Base-by-base conservation (phyloP, 2,329 filamentous ascomycete genomes). In the Microcera coccophila region DNA sequence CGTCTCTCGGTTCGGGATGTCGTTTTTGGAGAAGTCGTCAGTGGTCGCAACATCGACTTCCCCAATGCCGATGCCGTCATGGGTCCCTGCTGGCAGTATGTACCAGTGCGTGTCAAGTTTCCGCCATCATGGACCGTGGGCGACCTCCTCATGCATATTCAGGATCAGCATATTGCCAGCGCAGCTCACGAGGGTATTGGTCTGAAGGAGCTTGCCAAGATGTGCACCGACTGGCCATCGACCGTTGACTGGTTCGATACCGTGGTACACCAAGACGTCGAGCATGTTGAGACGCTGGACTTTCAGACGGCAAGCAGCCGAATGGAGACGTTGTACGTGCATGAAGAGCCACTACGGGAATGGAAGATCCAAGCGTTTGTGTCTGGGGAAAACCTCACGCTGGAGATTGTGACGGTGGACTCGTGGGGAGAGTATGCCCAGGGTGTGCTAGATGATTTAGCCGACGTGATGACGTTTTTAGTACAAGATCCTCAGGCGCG, bases 1-100 rank as follows among this genome's bases (percentile, higher is more conserved):
- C 72, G 76, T 10, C 70, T 77, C 1, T 59, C 60, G 2, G 61
- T 67, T 14, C 67, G 67, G 2, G 81, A 85, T 54, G 76, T 85
- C 28, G 72, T 80, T 8, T 85, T 85, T 48, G 81, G 81, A 20
- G 78, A 82, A 52, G 82, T 85, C 1, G 80, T 82, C 32, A 81
- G 74, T 45, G 82, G 83, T 0, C 75, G 82, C 36, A 81, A 80
- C 57, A 73, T 78, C 15, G 76, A 75, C 42, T 67, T 81, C 39
- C 66, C 73, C 14, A 70, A 70, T 31, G 73, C 75, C 16, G 77
- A 82, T 46, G 67, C 67, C 40, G 77, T 84, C 36, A 71, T 79
- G 35, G 83, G 83, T 0, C 82, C 82, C 1, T 83, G 80, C 47
- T 82, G 82, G 71, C 82, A 85, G 53, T 81, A 84, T 55, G 72